Conservation (phyloP, 202 grass and related monocot species). For the Hordeum pubiflorum region DNA sequence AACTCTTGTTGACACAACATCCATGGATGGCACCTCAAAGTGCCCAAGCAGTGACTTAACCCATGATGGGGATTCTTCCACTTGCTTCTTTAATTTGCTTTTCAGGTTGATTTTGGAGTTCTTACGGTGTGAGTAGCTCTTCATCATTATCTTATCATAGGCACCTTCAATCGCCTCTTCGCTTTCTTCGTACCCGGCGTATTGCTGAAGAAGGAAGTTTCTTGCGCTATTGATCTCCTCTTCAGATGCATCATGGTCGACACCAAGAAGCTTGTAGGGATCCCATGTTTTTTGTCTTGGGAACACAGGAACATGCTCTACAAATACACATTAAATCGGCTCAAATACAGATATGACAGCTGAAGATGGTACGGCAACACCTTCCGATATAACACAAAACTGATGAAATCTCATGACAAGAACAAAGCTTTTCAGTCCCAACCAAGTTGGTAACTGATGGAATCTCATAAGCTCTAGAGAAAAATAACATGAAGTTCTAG, state of each 20-base stretch:
- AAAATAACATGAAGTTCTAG: no score
- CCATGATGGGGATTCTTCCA: conserved; percentile 73
- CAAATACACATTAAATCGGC: conserved; percentile 10
- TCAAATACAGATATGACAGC: conserved; percentile 4
- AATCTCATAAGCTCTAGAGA: not conserved
- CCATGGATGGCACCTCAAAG: conserved; percentile 52
- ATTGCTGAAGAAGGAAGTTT: conserved; percentile 70
- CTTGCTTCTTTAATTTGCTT: conserved; percentile 63
- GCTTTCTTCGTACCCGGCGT: conserved; percentile 60
- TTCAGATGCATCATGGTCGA: conserved; percentile 63
- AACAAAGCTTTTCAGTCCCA: no score
- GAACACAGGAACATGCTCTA: conserved; percentile 52
- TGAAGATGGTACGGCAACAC: not conserved
- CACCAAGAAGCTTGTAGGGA: conserved; percentile 71
- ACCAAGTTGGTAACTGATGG: no score
- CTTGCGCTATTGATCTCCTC: conserved; percentile 70
- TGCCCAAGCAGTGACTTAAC: conserved; percentile 51
- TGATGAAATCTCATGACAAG: not conserved
- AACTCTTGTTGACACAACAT: conserved; percentile 47
- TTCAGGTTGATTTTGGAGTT: conserved; percentile 76
- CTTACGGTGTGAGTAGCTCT: conserved; percentile 63
- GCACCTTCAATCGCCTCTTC: conserved; percentile 82
- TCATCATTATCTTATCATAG: conserved; percentile 91
- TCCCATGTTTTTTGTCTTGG: conserved; percentile 50
- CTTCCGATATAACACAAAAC: not conserved